A percentile compares a stretch with the other conserved stretches of the same genome.
phyloP scores from a whole-genome alignment of 768 basidiomycete genomes.

The Epithele typhae region DNA sequence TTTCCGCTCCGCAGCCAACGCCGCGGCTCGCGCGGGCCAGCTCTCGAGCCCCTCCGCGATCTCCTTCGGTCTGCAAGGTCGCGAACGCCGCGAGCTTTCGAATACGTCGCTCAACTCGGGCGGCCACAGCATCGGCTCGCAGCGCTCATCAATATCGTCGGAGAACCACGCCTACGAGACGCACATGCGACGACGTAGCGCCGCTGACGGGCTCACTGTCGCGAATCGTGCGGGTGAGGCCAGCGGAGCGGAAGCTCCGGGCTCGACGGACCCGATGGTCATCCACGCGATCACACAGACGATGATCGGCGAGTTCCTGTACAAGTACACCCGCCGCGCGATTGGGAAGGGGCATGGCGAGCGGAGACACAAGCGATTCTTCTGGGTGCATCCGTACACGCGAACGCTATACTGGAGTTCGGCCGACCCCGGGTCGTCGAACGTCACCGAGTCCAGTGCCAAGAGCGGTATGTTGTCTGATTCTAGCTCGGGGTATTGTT shows the following conservation, averaged over 20 bases:
- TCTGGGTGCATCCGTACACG: conserved; percentile 99
- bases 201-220: conserved; percentile 4
- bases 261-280: conserved; percentile 79
- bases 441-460: conserved; percentile 87
- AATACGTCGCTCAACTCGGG: conserved; percentile 69
- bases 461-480: conserved; percentile 79
- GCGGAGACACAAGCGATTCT: conserved; percentile 89
- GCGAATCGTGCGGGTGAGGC: conserved; percentile 19
- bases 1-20: conserved; percentile 71
- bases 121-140: conserved; percentile 56
- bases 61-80: conserved; percentile 49
- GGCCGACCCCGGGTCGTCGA: conserved; percentile 85
- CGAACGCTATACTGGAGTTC: conserved; percentile 97
- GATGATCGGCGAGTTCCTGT: conserved; percentile 98
- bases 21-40: conserved; percentile 47
- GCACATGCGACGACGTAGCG: conserved; percentile 35
- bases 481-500: conserved; percentile 1
- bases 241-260: conserved; percentile 20
- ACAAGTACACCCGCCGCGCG: conserved; percentile 90
- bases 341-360: conserved; percentile 91
- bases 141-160: conserved; percentile 80
- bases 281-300: conserved; percentile 99
- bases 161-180: conserved; percentile 53
- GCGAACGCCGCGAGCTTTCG: conserved; percentile 56
- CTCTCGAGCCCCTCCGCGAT: conserved; percentile 39